Evolutionary conservation across 2,329 filamentous ascomycete species (phyloP).

Genomic region (Scedosporium minutisporum): DNA sequence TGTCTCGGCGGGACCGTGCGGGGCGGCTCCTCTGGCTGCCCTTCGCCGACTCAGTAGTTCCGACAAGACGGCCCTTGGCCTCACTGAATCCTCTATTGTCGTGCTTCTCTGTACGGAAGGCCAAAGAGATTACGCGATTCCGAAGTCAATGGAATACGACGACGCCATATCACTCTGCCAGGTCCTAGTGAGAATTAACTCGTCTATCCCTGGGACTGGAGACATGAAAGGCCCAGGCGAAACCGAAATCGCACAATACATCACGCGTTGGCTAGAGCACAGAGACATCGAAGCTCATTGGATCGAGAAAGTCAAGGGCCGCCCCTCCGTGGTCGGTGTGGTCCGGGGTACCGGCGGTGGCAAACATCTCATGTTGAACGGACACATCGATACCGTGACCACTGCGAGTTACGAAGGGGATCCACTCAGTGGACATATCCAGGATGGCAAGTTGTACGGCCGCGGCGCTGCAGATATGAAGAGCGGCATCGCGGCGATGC

Average conservation of each 20-base stretch:
- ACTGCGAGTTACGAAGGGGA: constrained; percentile 34
- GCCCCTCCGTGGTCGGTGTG: constrained; percentile 41
- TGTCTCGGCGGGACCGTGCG: constrained; percentile 52
- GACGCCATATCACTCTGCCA: constrained; percentile 33
- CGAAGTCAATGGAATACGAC: constrained; percentile 28
- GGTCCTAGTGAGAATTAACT: constrained; percentile 37
- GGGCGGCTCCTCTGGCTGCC: constrained; percentile 47
- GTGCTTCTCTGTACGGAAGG: constrained; percentile 62
- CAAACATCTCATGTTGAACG: constrained; percentile 41
- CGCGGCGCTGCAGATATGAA: constrained; percentile 44
- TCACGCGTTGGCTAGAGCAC: constrained; percentile 40
- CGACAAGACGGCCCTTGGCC: constrained; percentile 22
- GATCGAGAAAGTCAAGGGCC: constrained; percentile 33
- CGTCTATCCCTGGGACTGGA: constrained; percentile 34
- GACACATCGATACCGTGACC: constrained; percentile 43
- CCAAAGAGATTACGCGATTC: constrained; percentile 38
- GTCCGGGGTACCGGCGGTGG: constrained; percentile 35
- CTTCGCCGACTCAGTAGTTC: constrained; percentile 36
- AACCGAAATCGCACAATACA: constrained; percentile 32
- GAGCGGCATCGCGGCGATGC: constrained; percentile 34
- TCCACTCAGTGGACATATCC: constrained; percentile 31
- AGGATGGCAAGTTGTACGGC: constrained; percentile 30
- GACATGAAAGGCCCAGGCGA: constrained; percentile 34
- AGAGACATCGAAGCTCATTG: constrained; percentile 40
- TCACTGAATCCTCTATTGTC: constrained; percentile 43